These are phyloP conservation scores for Copromyces sp. DNA, from an alignment of 495 filamentous ascomycete genomes.

Conservation along the genomic window DNA sequence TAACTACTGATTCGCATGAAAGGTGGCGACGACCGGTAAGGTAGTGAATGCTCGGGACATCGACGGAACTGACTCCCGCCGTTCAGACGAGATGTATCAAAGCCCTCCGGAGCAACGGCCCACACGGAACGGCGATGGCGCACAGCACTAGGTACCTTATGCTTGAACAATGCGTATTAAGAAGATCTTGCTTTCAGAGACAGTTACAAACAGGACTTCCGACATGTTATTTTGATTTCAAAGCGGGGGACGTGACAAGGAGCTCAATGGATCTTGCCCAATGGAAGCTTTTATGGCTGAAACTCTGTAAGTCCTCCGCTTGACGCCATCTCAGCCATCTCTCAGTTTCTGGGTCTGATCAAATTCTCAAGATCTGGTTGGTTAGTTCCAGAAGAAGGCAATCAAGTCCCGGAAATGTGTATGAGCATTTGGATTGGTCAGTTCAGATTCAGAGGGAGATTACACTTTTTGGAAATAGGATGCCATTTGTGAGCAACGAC, in stretches of 20 bases:
- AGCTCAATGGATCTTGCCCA: not conserved
- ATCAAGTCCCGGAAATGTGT: not conserved
- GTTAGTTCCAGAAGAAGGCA: not conserved
- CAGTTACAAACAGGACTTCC: not conserved
- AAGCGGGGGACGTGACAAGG: not conserved
- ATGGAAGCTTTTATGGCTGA: not conserved
- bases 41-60: not conserved
- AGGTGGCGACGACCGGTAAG: not conserved
- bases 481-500: not conserved
- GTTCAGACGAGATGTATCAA: not conserved
- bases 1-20: not conserved
- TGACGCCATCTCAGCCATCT: not conserved
- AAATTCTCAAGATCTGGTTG: not conserved
- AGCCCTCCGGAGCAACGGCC: not conserved
- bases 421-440: not conserved
- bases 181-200: not conserved
- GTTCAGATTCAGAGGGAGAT: not conserved
- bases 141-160: not conserved
- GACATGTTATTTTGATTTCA: not conserved
- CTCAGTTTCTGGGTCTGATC: not conserved
- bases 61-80: not conserved
- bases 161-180: not conserved
- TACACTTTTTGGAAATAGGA: not conserved
- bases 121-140: not conserved
- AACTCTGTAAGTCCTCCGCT: not conserved